Base-by-base conservation (phyloP, 1,139 yeast species). In the Blastobotrys petasosporus region DNA sequence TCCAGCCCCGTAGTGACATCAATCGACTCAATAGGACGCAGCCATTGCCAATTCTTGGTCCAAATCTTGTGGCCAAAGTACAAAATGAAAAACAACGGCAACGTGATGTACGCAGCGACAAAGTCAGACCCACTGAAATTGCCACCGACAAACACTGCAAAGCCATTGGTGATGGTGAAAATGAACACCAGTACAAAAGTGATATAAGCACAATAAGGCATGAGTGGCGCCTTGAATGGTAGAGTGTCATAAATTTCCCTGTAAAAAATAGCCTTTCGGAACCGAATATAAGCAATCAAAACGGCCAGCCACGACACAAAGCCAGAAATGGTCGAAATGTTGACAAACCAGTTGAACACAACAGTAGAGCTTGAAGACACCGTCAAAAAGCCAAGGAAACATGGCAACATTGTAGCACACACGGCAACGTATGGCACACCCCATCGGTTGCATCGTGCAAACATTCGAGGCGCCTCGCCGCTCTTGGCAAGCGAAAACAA, bases 131-230 rank as follows among this genome's bases (percentile, higher is more conserved):
- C 84, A 42, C 66, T 70, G 58, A 82, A 71, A 38, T 67, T 45
- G 13, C 73, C 77, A 48, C 74, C 70, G 45, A 75, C 79, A 68
- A 82, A 82, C 1, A 76, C 78, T 1, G 71, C 65, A 65, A 77
- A 85, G 28, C 94, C 94, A 67, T 85, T 90, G 51, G 85, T 72
- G 55, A 84, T 69, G 32, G 78, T 76, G 53, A 82, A 69, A 10
- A 60, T 29, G 4, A 49, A 45, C 31, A 82, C 66, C 41, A 76
- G 59, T 48, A 76, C 66, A 29, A 74, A 69, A 8, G 73, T 64
- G 44, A 68, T 62, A 56, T 70, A 74, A 10, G 78, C 68, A 34
- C 75, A 71, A 47, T 59, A 75, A 13, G 79, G 79, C 56, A 73
- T 77, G 37, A 69, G 60, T 8, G 63, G 60, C 4, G 79, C 67